Evolutionary conservation across 805 yeast species (phyloP).

Genomic region (Kuraishia hungarica): DNA sequence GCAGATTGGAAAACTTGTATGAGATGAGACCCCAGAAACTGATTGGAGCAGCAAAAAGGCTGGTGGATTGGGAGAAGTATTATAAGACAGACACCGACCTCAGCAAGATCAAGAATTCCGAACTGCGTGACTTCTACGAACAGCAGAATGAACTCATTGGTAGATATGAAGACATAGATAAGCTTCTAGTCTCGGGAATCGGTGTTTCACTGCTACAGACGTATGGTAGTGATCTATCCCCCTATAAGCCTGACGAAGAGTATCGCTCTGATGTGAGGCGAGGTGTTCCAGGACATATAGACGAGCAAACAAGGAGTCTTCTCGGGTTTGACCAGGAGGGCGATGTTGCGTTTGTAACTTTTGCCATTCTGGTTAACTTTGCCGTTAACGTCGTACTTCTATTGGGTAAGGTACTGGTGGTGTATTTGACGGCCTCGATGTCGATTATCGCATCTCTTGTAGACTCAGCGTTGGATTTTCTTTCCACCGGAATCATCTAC

Average conservation of each 20-base stretch:
- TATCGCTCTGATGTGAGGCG: constrained; percentile 13
- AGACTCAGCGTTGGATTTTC: constrained; percentile 65
- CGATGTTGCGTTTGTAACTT: constrained; percentile 32
- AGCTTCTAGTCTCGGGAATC: constrained; percentile 61
- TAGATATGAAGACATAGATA: constrained; percentile 51
- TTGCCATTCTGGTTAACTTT: constrained; percentile 61
- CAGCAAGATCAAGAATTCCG: constrained; percentile 15
- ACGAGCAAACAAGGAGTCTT: constrained; percentile 46
- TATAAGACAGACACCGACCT: constrained; percentile 15
- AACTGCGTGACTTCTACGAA: constrained; percentile 36
- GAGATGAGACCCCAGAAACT: constrained; percentile 37
- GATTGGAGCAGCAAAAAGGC: constrained; percentile 32
- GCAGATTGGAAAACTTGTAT: constrained; percentile 20
- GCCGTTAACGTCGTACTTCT: constrained; percentile 49
- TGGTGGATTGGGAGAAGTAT: constrained; percentile 30
- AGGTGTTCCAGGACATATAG: constrained; percentile 55
- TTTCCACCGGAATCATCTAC: constrained; percentile 68
- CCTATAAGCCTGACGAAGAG: constrained; percentile 6
- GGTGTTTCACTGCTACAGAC: constrained; percentile 55
- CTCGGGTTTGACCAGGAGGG: constrained; percentile 39
- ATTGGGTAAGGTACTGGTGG: constrained; percentile 51
- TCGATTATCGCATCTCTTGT: constrained; percentile 73
- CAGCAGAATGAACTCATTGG: constrained; percentile 54
- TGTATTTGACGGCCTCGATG: constrained; percentile 58
- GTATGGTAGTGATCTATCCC: constrained; percentile 34